Base-by-base conservation (phyloP, 805 yeast species). In the Yarrowia deformans region DNA sequence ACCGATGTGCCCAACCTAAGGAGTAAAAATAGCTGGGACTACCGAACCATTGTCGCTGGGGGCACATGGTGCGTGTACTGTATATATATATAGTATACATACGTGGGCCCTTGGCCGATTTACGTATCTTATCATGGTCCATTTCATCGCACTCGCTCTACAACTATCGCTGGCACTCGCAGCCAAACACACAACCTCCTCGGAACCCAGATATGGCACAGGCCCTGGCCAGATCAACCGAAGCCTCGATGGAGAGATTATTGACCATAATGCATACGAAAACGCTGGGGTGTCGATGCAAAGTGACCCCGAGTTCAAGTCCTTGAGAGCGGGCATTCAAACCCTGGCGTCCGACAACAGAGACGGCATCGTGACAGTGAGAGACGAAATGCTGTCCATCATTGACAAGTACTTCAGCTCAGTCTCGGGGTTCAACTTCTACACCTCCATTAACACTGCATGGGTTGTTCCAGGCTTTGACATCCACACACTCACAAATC, bases 311-410 rank as follows among this genome's bases (percentile, higher is more conserved):
- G 52, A 43, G 8, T 60, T 45, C 66, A 43, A 60, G 42, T 32
- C 52, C 3, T 2, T 60, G 1, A n/a, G 66, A 34, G 13, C 29
- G 6, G 42, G 34, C 1, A 52, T 60, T 12, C n/a, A 45, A n/a
- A 56, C 64, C 7, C 42, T 56, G 64, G 13, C 64, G 1, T 8
- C 23, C 6, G 66, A 43, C 23, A 32, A 60, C 42, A n/a, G 66
- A 45, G 66, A 60, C 42, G 66, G 52, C 1, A 34, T 60, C 40
- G 45, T 60, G 66, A 43, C 66, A 0, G 66, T 19, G 8, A 43
- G 66, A 45, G 66, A 60, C 32, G 52, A 60, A 8, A 43, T 60
- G 66, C 40, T 60, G n/a, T 60, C 66, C 2, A 32, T 60, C n/a
- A 45, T 60, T 16, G 42, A 34, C 42, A 60, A 19, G 66, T 60